phyloP scores from a whole-genome alignment of 2,329 filamentous ascomycete genomes.

The Zymoseptoria ardabiliae region DNA sequence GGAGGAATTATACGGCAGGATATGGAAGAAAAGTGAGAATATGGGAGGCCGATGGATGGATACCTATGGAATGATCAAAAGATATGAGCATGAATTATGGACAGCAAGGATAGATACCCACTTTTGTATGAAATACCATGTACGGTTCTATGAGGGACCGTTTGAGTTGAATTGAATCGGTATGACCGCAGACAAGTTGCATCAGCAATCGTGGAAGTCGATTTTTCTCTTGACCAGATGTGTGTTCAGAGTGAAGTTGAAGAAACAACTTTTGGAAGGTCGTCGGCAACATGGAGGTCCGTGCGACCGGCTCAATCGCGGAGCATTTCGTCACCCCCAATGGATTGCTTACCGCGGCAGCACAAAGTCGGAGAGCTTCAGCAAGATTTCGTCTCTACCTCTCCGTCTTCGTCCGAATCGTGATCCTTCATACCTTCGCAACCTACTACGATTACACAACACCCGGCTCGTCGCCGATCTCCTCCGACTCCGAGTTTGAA shows the following conservation, averaged over 20 bases:
- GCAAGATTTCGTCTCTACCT: background rate
- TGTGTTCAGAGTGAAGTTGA: background rate
- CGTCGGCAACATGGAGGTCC: background rate
- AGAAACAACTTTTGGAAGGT: too few relatives aligned
- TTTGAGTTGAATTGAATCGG: background rate
- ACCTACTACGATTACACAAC: background rate
- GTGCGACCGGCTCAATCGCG: background rate
- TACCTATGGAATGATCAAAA: background rate
- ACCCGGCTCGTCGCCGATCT: conserved; percentile 5
- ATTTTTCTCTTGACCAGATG: too few relatives aligned
- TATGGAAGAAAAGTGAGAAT: background rate
- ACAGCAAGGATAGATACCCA: conserved; percentile 2
- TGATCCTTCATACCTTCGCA: background rate
- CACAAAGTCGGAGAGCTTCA: background rate
- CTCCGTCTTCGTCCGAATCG: background rate
- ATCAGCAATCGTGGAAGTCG: too few relatives aligned
- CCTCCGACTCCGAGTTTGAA: background rate
- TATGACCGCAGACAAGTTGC: too few relatives aligned
- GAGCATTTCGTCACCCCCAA: background rate
- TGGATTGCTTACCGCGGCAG: background rate
- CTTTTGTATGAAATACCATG: background rate
- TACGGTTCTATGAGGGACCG: background rate
- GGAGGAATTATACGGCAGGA: background rate
- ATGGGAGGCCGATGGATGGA: background rate
- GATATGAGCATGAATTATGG: conserved; percentile 4